These are phyloP conservation scores for Phytophthora uliginosa DNA, from an alignment of 352 stramenopile species.

Conservation along the genomic window DNA sequence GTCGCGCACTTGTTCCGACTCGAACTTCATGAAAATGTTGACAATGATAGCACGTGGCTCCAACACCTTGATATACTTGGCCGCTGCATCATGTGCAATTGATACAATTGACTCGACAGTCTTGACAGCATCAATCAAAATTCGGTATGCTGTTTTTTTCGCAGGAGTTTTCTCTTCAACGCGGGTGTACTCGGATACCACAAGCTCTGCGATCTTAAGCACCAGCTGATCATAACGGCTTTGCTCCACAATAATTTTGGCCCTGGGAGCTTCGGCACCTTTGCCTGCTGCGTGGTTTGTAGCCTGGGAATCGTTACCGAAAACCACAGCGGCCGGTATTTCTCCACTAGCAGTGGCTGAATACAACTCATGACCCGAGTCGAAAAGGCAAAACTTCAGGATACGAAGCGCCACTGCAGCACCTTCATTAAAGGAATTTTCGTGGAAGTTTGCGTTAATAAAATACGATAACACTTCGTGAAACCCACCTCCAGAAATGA, in stretches of 20 bases:
- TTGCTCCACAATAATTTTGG: slow-evolving; percentile 67
- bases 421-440: slow-evolving; percentile 87
- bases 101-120: slow-evolving; percentile 84
- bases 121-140: slow-evolving; percentile 88
- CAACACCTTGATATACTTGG: slow-evolving; percentile 70
- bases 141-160: slow-evolving; percentile 69
- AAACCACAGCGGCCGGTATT: slow-evolving; percentile 21
- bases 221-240: slow-evolving; percentile 78
- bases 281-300: slow-evolving; percentile 6
- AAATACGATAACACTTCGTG: slow-evolving; percentile 90
- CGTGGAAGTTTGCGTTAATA: slow-evolving; percentile 72
- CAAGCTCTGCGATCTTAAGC: slow-evolving; percentile 80
- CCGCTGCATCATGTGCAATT: slow-evolving; percentile 68
- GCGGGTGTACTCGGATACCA: slow-evolving; percentile 76
- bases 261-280: slow-evolving; percentile 29
- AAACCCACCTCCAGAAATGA: slow-evolving; percentile 83
- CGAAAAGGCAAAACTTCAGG: slow-evolving; percentile 87
- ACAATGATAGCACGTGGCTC: slow-evolving; percentile 57
- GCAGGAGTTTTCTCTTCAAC: slow-evolving; percentile 40
- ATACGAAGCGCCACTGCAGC: slow-evolving; percentile 85
- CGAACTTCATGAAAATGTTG: slow-evolving; percentile 68
- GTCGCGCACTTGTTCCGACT: slow-evolving; percentile 84
- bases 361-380: slow-evolving; percentile 63
- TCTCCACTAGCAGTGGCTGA: slow-evolving; percentile 43
- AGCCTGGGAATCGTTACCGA: slow-evolving; percentile 24